Percentiles rank a stretch among this genome's conserved stretches.
phyloP scores from a whole-genome alignment of 1,284 basidiomycete genomes.

The Sanguinoderma infundibulare region DNA sequence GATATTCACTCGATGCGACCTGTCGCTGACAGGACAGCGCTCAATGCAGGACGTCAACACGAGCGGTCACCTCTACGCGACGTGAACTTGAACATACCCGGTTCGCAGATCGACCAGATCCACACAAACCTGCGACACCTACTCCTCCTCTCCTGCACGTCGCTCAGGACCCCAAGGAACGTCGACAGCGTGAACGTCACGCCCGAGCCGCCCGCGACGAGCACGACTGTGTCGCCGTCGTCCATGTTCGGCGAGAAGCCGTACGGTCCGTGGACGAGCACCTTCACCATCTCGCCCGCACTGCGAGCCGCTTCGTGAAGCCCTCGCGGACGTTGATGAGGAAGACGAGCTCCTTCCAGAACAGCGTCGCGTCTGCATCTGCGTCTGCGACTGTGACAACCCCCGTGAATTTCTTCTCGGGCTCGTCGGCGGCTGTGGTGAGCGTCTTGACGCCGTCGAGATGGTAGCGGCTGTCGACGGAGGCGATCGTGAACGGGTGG shows the following conservation, averaged over 20 bases:
- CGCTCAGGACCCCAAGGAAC: conserved; percentile 40
- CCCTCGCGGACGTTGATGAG: conserved; percentile 54
- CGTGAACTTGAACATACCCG: conserved; percentile 42
- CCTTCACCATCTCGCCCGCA: conserved; percentile 39
- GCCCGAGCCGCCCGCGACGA: conserved; percentile 57
- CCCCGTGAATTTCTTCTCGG: background rate
- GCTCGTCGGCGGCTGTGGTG: background rate
- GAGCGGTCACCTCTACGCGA: background rate
- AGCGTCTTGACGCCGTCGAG: background rate
- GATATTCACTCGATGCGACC: conserved; percentile 44
- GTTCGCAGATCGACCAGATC: conserved; percentile 48
- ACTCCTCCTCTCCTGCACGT: conserved; percentile 31
- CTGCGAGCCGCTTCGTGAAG: conserved; percentile 48
- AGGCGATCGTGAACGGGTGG: conserved; percentile 60
- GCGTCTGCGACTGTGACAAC: too few species aligned
- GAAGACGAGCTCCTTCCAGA: conserved; percentile 51
- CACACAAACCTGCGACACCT: conserved; percentile 42
- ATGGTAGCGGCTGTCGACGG: conserved; percentile 34
- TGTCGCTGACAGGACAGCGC: background rate
- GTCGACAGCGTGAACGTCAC: conserved; percentile 52
- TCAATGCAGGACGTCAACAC: background rate
- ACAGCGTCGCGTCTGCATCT: conserved; percentile 2
- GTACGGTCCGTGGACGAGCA: conserved; percentile 58
- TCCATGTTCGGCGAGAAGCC: conserved; percentile 48
- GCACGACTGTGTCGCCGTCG: conserved; percentile 46